Conservation (phyloP, 257 asterid genomes). For the Avicennia marina region DNA sequence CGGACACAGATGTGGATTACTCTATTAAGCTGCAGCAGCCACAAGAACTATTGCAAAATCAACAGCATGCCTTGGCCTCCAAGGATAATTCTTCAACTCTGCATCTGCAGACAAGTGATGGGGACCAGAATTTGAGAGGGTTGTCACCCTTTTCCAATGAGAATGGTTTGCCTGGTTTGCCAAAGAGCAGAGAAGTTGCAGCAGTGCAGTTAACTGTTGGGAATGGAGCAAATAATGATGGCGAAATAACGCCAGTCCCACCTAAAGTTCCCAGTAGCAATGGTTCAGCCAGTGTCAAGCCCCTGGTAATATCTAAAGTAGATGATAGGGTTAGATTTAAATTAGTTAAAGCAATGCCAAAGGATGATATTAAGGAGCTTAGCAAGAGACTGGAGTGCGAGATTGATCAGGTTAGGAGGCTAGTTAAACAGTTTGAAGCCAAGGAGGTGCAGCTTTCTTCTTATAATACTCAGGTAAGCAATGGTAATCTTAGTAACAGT, state of each 20-base stretch:
- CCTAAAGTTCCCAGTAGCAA: background rate
- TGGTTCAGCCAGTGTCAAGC: slow-evolving; percentile 16
- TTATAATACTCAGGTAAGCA: slow-evolving; percentile 29
- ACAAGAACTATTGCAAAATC: no score
- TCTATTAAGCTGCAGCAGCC: no score
- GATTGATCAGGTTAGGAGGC: slow-evolving; percentile 56
- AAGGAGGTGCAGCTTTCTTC: slow-evolving; percentile 53
- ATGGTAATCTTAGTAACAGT: slow-evolving; percentile 26
- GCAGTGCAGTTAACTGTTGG: background rate
- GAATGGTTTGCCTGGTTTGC: background rate
- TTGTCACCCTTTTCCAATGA: background rate
- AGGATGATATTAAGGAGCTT: slow-evolving; percentile 51
- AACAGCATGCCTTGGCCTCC: no score
- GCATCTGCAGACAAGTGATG: background rate
- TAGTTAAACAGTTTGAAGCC: slow-evolving; percentile 42
- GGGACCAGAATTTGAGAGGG: background rate
- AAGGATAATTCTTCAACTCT: no score
- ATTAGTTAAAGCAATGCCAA: slow-evolving; percentile 38
- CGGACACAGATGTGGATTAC: no score
- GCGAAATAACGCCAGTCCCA: background rate
- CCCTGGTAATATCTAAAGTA: slow-evolving; percentile 41
- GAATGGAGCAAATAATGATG: background rate
- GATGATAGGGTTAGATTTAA: slow-evolving; percentile 63
- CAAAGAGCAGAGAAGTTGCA: background rate
- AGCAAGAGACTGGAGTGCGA: slow-evolving; percentile 47